Evolutionary conservation across 371 early-diverging fungal genomes (phyloP), one percentile per base, ranked within the genome.

Genomic region (Basidiobolus meristosporus): DNA sequence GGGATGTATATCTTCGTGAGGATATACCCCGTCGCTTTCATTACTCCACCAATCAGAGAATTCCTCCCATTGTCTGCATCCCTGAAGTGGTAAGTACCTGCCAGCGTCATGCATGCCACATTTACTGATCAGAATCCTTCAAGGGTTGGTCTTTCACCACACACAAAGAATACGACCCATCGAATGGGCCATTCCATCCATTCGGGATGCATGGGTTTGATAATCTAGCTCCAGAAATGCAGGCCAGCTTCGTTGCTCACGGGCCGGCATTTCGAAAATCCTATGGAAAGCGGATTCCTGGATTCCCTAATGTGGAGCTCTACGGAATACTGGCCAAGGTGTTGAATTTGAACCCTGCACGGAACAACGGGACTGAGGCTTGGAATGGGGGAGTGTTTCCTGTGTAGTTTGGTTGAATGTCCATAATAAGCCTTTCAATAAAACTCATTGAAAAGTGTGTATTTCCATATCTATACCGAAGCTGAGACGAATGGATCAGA

Each of bases 121-220:
- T 14, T 12, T 37, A 20, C 29, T 42, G 14, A 31, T 3, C 28
- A 30, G n/a, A 6, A 10, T 16, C n/a, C 15, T 36, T 14, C 40
- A 3, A 45, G 43, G 41, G 48, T 4, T 61, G 58, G 56, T 47
- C 53, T 12, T 52, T 78, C 43, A 52, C 61, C 3, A 56, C 63
- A 2, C 62, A 62, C 38, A 44, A 56, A 16, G 44, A 58, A 32
- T 53, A 59, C 18, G 41, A 57, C 1, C 30, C 22, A 15, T 15
- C 35, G n/a, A 35, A 38, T 17, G 38, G 51, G 18, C 43, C 46
- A 5, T 52, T 54, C 34, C 45, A 50, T 9, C 54, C 60, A 2
- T 49, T 56, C 1, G 91, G 88, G 2, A 65, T 71, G 15, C 91
- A 91, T 56, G 96, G 96, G 1, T 92, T 86, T 54, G 82, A 90